Evolutionary conservation across 129 eudicot genomes (phyloP).

Genomic region (Tagetes erecta): DNA sequence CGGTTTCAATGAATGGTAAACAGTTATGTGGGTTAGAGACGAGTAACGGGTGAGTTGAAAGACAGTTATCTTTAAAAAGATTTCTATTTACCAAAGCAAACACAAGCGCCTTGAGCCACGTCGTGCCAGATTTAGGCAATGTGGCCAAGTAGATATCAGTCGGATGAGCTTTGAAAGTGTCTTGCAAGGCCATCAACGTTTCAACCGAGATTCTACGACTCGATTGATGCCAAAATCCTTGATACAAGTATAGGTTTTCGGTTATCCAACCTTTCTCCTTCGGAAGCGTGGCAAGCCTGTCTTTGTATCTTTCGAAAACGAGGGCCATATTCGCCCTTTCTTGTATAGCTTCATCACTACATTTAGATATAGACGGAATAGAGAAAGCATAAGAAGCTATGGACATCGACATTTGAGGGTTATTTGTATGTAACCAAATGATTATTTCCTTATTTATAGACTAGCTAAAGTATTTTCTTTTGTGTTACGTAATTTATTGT

Average conservation of each 20-base stretch:
- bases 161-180: slow-evolving; percentile 26
- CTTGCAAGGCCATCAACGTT: slow-evolving; percentile 22
- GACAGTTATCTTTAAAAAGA: neutral
- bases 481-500: neutral
- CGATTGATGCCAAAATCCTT: slow-evolving; percentile 33
- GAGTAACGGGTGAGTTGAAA: slow-evolving; percentile 29
- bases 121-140: slow-evolving; percentile 37
- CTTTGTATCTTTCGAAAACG: slow-evolving; percentile 11
- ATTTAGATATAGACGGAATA: neutral
- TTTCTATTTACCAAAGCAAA: slow-evolving; percentile 33
- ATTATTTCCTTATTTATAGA: neutral
- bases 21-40: slow-evolving; percentile 21
- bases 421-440: neutral
- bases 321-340: neutral
- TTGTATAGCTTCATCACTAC: neutral
- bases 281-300: slow-evolving; percentile 23
- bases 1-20: slow-evolving; percentile 27
- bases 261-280: slow-evolving; percentile 25
- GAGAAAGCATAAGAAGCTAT: slow-evolving; percentile 1
- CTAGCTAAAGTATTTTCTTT: neutral
- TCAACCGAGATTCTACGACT: slow-evolving; percentile 3
- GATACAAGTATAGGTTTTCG: slow-evolving; percentile 18
- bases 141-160: slow-evolving; percentile 33
- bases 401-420: slow-evolving; percentile 9
- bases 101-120: slow-evolving; percentile 41